A percentile compares a stretch with the other conserved stretches of the same genome.
Evolutionary conservation across 768 basidiomycete genomes (phyloP).

Genomic region (Naganishia vaughanmartiniae): DNA sequence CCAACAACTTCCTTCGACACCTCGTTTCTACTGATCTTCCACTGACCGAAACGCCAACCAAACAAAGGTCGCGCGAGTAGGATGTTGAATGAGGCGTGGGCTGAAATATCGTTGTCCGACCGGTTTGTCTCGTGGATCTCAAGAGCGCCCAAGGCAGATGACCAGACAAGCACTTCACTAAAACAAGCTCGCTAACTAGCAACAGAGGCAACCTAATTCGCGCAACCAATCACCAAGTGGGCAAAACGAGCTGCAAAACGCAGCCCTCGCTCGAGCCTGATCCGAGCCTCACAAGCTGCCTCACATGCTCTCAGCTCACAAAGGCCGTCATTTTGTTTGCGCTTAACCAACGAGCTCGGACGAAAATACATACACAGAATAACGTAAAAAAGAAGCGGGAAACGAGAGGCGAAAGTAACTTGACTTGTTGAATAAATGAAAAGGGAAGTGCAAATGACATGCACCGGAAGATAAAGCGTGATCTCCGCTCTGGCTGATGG

Average conservation of each 20-base stretch:
- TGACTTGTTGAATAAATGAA: neutral
- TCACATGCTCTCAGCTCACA: neutral
- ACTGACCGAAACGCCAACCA: neutral
- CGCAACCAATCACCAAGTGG: constrained; percentile 3
- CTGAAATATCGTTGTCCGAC: neutral
- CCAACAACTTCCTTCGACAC: neutral
- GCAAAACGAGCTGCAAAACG: constrained; percentile 17
- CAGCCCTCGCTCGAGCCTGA: neutral
- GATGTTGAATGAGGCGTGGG: neutral
- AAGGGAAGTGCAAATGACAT: neutral
- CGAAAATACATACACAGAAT: neutral
- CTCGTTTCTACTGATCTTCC: neutral
- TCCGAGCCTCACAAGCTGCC: neutral
- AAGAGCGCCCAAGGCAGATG: neutral
- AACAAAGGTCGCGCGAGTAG: neutral
- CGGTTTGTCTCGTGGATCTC: neutral
- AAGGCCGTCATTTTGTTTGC: neutral
- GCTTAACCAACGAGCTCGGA: neutral
- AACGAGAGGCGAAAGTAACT: too few relatives aligned
- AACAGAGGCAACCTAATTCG: too few relatives aligned
- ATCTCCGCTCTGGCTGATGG: too few relatives aligned
- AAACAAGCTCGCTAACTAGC: neutral
- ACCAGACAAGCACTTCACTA: neutral
- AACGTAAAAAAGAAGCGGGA: neutral
- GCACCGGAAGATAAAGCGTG: too few relatives aligned